A percentile compares a stretch with the other conserved stretches of the same genome.
Evolutionary conservation across 2,329 filamentous ascomycete genomes (phyloP).

Genomic region (Volutella citrinella): DNA sequence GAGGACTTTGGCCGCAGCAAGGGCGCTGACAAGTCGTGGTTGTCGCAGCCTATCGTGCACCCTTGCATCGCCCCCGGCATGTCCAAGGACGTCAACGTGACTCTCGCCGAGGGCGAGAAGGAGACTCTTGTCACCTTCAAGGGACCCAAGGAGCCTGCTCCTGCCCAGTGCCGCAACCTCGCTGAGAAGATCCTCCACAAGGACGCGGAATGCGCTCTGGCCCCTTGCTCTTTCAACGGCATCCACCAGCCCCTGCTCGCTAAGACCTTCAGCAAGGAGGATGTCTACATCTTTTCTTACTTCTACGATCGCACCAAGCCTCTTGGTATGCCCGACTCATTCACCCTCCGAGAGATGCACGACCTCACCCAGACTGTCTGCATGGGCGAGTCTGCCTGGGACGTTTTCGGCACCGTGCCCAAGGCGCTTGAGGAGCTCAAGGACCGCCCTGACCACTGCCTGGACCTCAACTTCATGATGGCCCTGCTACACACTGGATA

Average conservation of each 20-base stretch:
- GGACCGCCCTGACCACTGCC: constrained; percentile 83
- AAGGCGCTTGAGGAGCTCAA: constrained; percentile 76
- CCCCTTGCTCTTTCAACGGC: constrained; percentile 98
- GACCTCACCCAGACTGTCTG: constrained; percentile 85
- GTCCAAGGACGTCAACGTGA: constrained; percentile 69
- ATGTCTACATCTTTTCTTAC: constrained; percentile 96
- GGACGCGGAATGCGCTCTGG: constrained; percentile 73
- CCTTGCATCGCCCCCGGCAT: constrained; percentile 85
- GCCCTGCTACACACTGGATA: constrained; percentile 92
- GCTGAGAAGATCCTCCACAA: constrained; percentile 91
- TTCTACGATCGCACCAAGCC: constrained; percentile 95
- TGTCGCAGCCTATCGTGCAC: constrained; percentile 69
- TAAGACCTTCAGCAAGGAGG: constrained; percentile 89
- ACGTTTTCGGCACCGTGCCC: constrained; percentile 72
- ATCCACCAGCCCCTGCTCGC: constrained; percentile 88
- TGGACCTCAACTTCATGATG: constrained; percentile 96
- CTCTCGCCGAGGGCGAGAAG: constrained; percentile 59
- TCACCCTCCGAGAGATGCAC: constrained; percentile 86
- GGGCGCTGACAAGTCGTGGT: constrained; percentile 61
- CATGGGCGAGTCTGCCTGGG: constrained; percentile 73
- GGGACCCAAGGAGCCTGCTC: constrained; percentile 70
- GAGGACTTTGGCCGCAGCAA: constrained; percentile 67
- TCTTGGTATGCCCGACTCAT: constrained; percentile 97
- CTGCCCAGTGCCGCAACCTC: constrained; percentile 84
- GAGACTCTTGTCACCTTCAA: constrained; percentile 76